phyloP scores from a whole-genome alignment of 768 basidiomycete genomes.

The Podaxis carcinomalis region DNA sequence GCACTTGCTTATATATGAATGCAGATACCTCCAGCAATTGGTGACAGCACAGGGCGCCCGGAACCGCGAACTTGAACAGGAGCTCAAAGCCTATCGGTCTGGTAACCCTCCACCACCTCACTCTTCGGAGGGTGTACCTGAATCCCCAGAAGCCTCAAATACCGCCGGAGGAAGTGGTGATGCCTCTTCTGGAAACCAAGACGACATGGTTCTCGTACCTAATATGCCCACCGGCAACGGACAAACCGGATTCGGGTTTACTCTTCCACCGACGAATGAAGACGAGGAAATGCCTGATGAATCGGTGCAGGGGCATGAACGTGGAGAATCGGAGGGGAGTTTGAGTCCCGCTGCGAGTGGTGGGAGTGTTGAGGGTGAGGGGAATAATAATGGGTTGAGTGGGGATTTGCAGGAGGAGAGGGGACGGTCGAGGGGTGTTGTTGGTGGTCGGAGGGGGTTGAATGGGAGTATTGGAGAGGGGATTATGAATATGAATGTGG shows the following conservation, averaged over 20 bases:
- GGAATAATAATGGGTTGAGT: neutral
- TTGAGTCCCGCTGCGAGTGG: constrained; percentile 3
- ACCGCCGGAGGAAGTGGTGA: neutral
- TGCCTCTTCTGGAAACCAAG: constrained; percentile 3
- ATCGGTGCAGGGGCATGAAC: constrained; percentile 12
- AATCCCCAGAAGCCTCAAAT: constrained; percentile 5
- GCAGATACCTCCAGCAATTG: constrained; percentile 79
- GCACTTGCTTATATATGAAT: neutral
- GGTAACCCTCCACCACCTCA: constrained; percentile 14
- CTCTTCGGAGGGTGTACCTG: neutral
- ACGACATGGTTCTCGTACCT: constrained; percentile 7
- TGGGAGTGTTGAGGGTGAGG: constrained; percentile 5
- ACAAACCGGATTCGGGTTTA: neutral
- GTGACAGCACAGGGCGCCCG: constrained; percentile 75
- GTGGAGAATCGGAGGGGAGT: constrained; percentile 2
- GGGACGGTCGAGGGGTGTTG: constrained; percentile 20
- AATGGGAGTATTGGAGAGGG: constrained; percentile 4
- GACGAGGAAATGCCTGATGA: constrained; percentile 16
- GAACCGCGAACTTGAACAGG: constrained; percentile 75
- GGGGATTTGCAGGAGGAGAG: constrained; percentile 14
- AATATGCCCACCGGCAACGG: neutral
- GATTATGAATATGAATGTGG: constrained; percentile 11
- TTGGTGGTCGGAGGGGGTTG: constrained; percentile 8
- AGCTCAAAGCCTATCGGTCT: constrained; percentile 47
- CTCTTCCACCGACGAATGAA: constrained; percentile 15